Conservation (phyloP, 148 eudicot species). For the Vaccinium vitisidaea region DNA sequence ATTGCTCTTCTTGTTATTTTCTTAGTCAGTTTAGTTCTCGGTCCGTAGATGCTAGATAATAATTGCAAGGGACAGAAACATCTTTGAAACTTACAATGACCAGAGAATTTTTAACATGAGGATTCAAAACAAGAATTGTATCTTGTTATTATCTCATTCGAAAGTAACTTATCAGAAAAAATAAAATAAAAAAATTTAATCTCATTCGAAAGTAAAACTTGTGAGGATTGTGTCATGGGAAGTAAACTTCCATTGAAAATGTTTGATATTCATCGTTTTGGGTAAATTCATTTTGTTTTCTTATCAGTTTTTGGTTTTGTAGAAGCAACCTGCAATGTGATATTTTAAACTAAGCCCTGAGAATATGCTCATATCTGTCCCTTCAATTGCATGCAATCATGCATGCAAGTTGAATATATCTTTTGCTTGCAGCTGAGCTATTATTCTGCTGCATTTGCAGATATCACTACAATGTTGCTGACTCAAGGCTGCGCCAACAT, state of each 20-base stretch:
- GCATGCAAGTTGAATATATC: not conserved
- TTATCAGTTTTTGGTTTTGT: not conserved
- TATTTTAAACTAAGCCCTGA: not conserved
- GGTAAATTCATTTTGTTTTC: not conserved
- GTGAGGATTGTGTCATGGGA: not conserved
- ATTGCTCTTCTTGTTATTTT: not conserved
- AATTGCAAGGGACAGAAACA: not conserved
- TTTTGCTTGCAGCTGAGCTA: not conserved
- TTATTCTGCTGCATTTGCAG: constrained; percentile 31
- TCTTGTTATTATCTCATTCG: not conserved
- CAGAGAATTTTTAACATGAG: not conserved
- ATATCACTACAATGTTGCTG: constrained; percentile 87
- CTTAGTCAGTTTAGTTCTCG: not conserved
- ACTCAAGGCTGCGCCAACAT: constrained; percentile 74
- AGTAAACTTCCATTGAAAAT: not conserved
- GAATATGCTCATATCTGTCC: not conserved
- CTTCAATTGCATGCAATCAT: not conserved
- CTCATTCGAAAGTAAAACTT: not conserved
- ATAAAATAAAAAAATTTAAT: no score
- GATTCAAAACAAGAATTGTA: not conserved
- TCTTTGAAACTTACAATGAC: not conserved
- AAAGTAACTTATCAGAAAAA: not conserved
- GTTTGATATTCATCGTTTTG: not conserved
- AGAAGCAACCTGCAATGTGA: not conserved
- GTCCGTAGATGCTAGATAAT: not conserved